A percentile compares a stretch with the other conserved stretches of the same genome.
phyloP scores from a whole-genome alignment of 1,284 basidiomycete genomes.

The Pyrrhoderma lamaoense region DNA sequence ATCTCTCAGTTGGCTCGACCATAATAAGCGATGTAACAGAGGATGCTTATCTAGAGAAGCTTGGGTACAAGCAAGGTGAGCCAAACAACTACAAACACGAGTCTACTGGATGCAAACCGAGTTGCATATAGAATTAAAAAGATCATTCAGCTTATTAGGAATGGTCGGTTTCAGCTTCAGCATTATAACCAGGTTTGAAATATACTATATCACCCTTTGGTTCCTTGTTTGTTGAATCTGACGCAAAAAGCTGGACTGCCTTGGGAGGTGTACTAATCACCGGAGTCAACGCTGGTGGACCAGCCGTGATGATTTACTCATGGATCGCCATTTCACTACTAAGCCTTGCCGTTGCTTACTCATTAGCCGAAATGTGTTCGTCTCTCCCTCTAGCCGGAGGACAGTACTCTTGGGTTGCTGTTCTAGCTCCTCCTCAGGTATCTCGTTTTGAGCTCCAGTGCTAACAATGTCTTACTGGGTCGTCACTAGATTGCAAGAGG shows the following conservation, averaged over 20 bases:
- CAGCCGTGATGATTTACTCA: constrained; percentile 18
- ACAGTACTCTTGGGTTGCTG: constrained; percentile 17
- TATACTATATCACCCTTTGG: not conserved
- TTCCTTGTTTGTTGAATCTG: not conserved
- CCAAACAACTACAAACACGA: no score
- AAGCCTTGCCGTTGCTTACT: constrained; percentile 15
- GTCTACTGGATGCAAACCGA: no score
- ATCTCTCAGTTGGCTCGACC: no score
- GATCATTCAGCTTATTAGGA: constrained; percentile 15
- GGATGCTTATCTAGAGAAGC: constrained; percentile 15
- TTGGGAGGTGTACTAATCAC: constrained; percentile 17
- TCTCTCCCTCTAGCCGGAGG: constrained; percentile 14
- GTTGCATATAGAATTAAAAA: constrained; percentile 14
- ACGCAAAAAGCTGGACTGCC: constrained; percentile 14
- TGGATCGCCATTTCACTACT: constrained; percentile 15
- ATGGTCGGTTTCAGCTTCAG: constrained; percentile 19
- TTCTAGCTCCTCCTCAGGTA: constrained; percentile 13
- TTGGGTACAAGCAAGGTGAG: constrained; percentile 15
- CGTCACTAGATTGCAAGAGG: constrained; percentile 8
- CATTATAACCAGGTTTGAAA: constrained; percentile 15
- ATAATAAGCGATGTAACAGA: not conserved
- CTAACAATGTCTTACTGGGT: not conserved
- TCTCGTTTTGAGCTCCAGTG: not conserved
- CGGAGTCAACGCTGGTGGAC: constrained; percentile 17
- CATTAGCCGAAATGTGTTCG: constrained; percentile 18